Percentiles rank a stretch among this genome's conserved stretches.
Evolutionary conservation across 2,329 filamentous ascomycete genomes (phyloP).

Genomic region (Fusarium zealandicum): DNA sequence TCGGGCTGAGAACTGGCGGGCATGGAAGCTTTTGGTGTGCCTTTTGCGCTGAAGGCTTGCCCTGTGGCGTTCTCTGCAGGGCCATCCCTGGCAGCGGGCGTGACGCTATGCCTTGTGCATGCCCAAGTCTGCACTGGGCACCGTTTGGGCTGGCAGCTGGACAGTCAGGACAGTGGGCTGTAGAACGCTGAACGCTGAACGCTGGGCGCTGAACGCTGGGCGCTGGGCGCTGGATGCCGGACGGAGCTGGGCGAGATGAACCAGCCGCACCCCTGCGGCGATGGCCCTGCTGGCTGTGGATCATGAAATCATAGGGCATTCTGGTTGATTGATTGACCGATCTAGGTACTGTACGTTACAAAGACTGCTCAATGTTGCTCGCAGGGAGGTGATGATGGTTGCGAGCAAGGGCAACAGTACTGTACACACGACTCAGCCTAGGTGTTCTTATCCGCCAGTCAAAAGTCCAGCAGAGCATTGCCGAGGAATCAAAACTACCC

Average conservation of each 20-base stretch:
- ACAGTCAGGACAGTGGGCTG: constrained; percentile 2
- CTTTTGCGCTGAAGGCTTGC: constrained; percentile 33
- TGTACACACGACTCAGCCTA: constrained; percentile 2
- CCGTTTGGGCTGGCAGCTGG: constrained; percentile 27
- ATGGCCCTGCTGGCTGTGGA: constrained; percentile 38
- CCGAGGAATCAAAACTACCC: neutral
- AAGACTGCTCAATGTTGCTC: constrained; percentile 17
- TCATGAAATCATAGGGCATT: constrained; percentile 43
- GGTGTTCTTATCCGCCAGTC: constrained; percentile 1
- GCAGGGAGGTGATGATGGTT: constrained; percentile 20
- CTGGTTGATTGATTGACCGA: constrained; percentile 37
- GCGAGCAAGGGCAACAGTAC: constrained; percentile 1
- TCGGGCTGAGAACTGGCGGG: constrained; percentile 24
- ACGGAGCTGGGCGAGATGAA: constrained; percentile 37
- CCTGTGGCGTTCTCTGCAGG: constrained; percentile 36
- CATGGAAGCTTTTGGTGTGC: constrained; percentile 30
- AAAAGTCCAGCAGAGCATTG: neutral
- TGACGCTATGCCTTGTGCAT: constrained; percentile 24
- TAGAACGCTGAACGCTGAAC: neutral
- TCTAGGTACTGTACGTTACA: constrained; percentile 9
- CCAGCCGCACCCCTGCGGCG: constrained; percentile 32
- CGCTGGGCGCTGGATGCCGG: constrained; percentile 38
- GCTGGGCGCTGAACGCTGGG: constrained; percentile 11
- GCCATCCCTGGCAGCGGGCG: constrained; percentile 36
- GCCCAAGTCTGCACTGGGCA: constrained; percentile 20